Evolutionary conservation across 805 yeast genomes (phyloP), one percentile per base, ranked within the genome.

Genomic region (Jamesozyma jinghongensis): DNA sequence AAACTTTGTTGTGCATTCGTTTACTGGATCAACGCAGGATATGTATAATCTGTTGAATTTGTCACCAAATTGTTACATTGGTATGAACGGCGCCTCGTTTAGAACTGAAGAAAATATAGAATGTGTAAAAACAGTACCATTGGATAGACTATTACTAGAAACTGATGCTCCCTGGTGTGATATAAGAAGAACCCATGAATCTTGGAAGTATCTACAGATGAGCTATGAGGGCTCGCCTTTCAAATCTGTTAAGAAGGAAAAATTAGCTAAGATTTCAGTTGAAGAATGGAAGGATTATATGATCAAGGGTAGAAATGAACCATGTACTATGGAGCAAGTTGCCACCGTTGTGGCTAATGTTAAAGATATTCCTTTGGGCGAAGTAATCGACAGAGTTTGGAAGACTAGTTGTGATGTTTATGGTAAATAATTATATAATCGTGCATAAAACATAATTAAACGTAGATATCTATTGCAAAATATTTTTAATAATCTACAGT

Each of bases 111-210:
- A 82, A 47, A 86, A 84, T 54, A 62, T 87, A 12, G 69, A 70
- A 20, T 86, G 80, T 19, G 85, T 80, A 0, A 63, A 66, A 32
- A 52, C 58, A 19, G 73, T 92, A n/a, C 97, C 97, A 0, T 53
- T 77, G 7, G 75, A 78, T 4, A 73, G 70, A 52, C 59, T 92
- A 33, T 62, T 90, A 71, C 73, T 92, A 8, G 99, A 92, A 57
- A 90, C 97, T 0, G 98, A 92, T 63, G 87, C 97, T 3, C 98
- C 99, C 1, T 92, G 98, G 98, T 92, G 99, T 66, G 97, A 88
- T 56, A 76, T 92, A 35, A 70, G 94, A 43, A 83, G 76, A 49
- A 72, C 92, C 8, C 95, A 86, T 57, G 85, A 86, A 2, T 74
- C 92, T 13, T 77, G 74, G 61, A 65, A 74, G 46, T 71, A 67